These are phyloP conservation scores for Pythium dissimile DNA, from an alignment of 352 stramenopile species.

Conservation along the genomic window DNA sequence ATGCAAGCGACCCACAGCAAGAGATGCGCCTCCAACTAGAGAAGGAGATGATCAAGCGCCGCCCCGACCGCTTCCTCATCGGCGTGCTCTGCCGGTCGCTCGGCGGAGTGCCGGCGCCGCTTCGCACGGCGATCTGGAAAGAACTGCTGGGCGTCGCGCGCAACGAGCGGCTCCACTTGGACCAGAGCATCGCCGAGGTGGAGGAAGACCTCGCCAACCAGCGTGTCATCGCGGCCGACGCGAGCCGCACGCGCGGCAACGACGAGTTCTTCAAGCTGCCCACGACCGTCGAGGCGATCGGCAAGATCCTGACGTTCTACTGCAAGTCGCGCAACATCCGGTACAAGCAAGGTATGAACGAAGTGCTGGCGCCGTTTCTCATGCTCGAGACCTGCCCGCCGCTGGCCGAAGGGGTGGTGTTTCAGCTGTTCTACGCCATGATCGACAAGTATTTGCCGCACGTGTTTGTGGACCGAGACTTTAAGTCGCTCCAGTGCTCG, in stretches of 20 bases:
- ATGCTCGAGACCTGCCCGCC: constrained; percentile 43
- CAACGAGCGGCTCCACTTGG: constrained; percentile 56
- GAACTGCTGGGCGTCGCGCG: constrained; percentile 69
- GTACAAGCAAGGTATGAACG: constrained; percentile 96
- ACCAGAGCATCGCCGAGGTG: constrained; percentile 69
- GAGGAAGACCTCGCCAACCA: constrained; percentile 90
- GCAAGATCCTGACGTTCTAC: constrained; percentile 90
- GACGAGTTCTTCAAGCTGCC: constrained; percentile 73
- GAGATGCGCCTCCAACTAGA: constrained; percentile 39
- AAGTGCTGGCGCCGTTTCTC: constrained; percentile 91
- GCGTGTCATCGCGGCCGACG: constrained; percentile 87
- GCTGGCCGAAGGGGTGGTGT: constrained; percentile 67
- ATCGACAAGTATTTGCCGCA: constrained; percentile 88
- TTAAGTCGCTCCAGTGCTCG: constrained; percentile 89
- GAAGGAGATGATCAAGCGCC: constrained; percentile 60
- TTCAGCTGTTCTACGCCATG: constrained; percentile 87
- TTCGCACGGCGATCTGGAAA: constrained; percentile 73
- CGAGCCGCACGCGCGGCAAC: constrained; percentile 75
- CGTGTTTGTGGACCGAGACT: constrained; percentile 88
- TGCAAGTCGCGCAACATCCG: constrained; percentile 87
- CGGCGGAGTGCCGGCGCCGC: constrained; percentile 44
- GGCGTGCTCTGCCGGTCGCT: constrained; percentile 69
- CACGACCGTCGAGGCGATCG: constrained; percentile 71
- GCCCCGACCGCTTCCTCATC: constrained; percentile 71
- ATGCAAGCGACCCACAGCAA: background rate